Base-by-base conservation (phyloP, 2,329 filamentous ascomycete genomes). In the Fusarium poae region DNA sequence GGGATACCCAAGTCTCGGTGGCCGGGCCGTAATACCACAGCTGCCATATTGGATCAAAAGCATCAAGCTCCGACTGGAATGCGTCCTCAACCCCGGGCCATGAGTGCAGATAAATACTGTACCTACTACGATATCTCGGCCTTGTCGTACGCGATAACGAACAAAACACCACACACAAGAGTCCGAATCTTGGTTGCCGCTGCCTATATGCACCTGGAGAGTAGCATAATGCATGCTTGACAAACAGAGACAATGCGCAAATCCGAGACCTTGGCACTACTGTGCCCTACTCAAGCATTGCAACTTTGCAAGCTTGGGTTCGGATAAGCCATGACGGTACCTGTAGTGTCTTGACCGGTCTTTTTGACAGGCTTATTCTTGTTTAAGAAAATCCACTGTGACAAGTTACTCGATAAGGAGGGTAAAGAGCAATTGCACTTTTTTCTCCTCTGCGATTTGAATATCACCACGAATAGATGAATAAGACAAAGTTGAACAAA, bases 11-110 rank as follows among this genome's bases (percentile, higher is more conserved):
- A 30, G 20, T 34, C 30, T 42, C 45, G 35, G 39, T 66, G 55
- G 27, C 39, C 50, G 45, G 48, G 42, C 62, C 48, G 65, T 34
- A 37, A 45, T 30, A 46, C 45, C 42, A 56, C 35, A 65, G 51
- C 46, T 65, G 60, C 54, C 54, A 42, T 56, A 48, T 35, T 55
- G 45, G 27, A 58, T 40, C 60, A 45, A 39, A 45, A 45, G 13
- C 27, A 48, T 56, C 21, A n/a, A 18, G 29, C 37, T 44, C 45
- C 16, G 32, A 37, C 29, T 39, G 23, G 30, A 39, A 51, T 30
- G n/a, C n/a, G 27, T 30, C n/a, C 4, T 5, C 27, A 20, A 21
- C 27, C 39, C 16, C 16, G 18, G 21, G n/a, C 27, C 12, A 43
- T 25, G 50, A 20, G 39, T 29, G 21, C 8, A 30, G 43, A 30